Evolutionary conservation across 2,329 filamentous ascomycete genomes (phyloP).

Genomic region (Aspergillus cejpii): DNA sequence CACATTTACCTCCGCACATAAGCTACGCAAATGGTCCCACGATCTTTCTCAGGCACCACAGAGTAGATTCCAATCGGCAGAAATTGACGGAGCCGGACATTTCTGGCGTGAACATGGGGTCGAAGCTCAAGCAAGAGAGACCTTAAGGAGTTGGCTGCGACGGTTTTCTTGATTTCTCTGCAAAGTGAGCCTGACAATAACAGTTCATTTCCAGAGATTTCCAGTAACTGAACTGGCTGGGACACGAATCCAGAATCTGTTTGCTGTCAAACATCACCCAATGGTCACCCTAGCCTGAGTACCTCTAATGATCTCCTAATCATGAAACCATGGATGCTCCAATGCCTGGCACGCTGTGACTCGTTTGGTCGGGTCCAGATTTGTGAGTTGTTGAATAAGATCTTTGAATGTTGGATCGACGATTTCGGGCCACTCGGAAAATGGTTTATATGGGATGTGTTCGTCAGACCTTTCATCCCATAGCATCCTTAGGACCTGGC

Average conservation of each 20-base stretch:
- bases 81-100: conserved; percentile 53
- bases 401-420: conserved; percentile 24
- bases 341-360: conserved; percentile 26
- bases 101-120: conserved; percentile 57
- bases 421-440: conserved; percentile 27
- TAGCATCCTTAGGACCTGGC: conserved; percentile 27
- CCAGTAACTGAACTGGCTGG: too few species aligned
- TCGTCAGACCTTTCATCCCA: conserved; percentile 29
- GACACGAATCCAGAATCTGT: too few species aligned
- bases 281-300: too few species aligned
- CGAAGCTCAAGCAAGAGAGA: conserved; percentile 34
- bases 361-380: conserved; percentile 25
- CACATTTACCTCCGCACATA: conserved; percentile 60
- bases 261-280: too few species aligned
- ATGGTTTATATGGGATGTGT: conserved; percentile 29
- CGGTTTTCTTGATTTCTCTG: conserved; percentile 11
- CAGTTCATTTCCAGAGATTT: too few species aligned
- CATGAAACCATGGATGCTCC: conserved; percentile 26
- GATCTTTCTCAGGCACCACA: conserved; percentile 43
- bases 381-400: conserved; percentile 23
- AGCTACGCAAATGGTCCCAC: conserved; percentile 60
- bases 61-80: conserved; percentile 45
- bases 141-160: conserved; percentile 39
- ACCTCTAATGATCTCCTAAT: background rate
- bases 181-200: background rate